Evolutionary conservation across 768 basidiomycete genomes (phyloP), one percentile per base, ranked within the genome.

Genomic region (Termitomyces bulborhizus): DNA sequence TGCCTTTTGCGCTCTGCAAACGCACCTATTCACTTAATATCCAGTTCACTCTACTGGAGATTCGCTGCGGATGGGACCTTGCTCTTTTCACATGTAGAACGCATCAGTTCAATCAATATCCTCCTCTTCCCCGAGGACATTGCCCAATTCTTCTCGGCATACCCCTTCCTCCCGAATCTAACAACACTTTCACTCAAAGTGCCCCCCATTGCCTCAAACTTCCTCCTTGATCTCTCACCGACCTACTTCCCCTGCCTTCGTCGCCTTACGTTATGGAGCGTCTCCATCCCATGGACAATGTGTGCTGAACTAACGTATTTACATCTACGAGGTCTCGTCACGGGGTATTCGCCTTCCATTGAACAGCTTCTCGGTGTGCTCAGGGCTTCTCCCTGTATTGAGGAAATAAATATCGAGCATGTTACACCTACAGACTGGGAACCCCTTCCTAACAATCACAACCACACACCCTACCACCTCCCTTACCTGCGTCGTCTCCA

Each of bases 91-190:
- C 68, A 73, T 53, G 62, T 71, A 4, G 46, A 60, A 26, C 66
- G 70, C 9, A 59, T 77, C 56, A 64, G 13, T 65, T 67, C 37
- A 71, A 39, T 77, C 42, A 67, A 73, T 54, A 60, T 76, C 32
- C 64, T 64, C 57, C 69, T 77, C 39, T 71, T 66, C 52, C 70
- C 70, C 5, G 61, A 66, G 26, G 69, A 71, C 59, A 68, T 77
- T 61, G 41, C 43, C 31, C 56, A 58, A 3, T 63, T 76, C 27
- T 71, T 75, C 57, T 29, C 55, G 15, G 57, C 52, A 27, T 58
- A 71, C 27, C 53, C 57, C 37, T 45, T 64, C 27, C 60, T 72
- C 4, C 51, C 59, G 15, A 58, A 59, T 13, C 62, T 77, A 27
- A 64, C 62, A 18, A 62, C 54, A n/a, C 66, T 77, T 15, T 69